Base-by-base conservation (phyloP, 164 flowering plant species). In the Tetrastigma voinierianum region DNA sequence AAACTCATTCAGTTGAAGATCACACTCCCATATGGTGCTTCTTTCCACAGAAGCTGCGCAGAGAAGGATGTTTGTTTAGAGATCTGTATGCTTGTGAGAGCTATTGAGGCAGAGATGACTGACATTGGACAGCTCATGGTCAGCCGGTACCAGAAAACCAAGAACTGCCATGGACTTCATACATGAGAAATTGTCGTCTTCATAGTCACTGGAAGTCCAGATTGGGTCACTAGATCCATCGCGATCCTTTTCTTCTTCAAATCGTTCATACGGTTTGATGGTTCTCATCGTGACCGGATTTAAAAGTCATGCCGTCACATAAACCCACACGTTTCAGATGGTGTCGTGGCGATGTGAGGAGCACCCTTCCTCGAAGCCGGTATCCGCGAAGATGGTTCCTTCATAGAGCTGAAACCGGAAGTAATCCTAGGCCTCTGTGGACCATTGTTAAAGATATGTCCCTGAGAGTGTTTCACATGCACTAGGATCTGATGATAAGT, bases 231-330 rank as follows among this genome's bases (percentile, higher is more conserved):
- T 52, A 58, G 80, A 77, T 69, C 76, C 73, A 74, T 68, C 40
- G n/a, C 67, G 1, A 76, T 72, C 15, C 77, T 57, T 48, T 82
- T 78, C 64, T 73, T 82, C 53, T 66, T 80, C 13, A 66, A 51
- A 62, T 78, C 87, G 54, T 81, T 81, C 74, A 83, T 67, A 73
- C 77, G 76, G 81, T 82, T 82, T 87, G 14, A 66, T 85, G 62
- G 61, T 87, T 84, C 74, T 78, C 91, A 85, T 67, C 82, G 54
- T 69, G 86, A 87, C 49, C 85, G 88, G 88, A n/a, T n/a, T n/a
- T n/a, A n/a, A n/a, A n/a, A n/a, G n/a, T n/a, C n/a, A n/a, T n/a
- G n/a, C n/a, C n/a, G n/a, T n/a, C n/a, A n/a, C n/a, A n/a, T n/a
- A n/a, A n/a, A n/a, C n/a, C n/a, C n/a, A n/a, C n/a, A n/a, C n/a